A percentile compares a stretch with the other conserved stretches of the same genome.
phyloP scores from a whole-genome alignment of 495 filamentous ascomycete genomes.

The Podospora fimiseda region DNA sequence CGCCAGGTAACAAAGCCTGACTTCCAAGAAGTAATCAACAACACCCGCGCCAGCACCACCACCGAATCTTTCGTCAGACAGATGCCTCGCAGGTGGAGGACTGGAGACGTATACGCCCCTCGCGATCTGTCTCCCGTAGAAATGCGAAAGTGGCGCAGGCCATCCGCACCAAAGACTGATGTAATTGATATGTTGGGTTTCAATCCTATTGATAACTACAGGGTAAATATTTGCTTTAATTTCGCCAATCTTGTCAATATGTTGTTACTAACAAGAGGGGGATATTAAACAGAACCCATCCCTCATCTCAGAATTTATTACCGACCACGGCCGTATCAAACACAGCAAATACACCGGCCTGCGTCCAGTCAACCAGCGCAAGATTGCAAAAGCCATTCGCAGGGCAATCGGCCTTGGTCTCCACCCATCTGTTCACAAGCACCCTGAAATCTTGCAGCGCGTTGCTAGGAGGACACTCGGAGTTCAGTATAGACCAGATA shows the following conservation, averaged over 20 bases:
- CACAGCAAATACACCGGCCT: conserved; percentile 67
- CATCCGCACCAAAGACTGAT: conserved; percentile 48
- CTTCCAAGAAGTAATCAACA: conserved; percentile 3
- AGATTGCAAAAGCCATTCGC: conserved; percentile 85
- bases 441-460: conserved; percentile 75
- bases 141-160: conserved; percentile 56
- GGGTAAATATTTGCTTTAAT: conserved; percentile 45
- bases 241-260: too few species aligned
- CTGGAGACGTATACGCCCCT: conserved; percentile 84
- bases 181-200: conserved; percentile 74
- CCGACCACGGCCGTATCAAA: conserved; percentile 77
- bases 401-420: conserved; percentile 82
- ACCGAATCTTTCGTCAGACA: conserved; percentile 33
- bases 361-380: conserved; percentile 81
- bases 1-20: background rate
- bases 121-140: conserved; percentile 74
- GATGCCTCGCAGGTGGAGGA: conserved; percentile 54
- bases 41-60: conserved; percentile 7
- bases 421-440: conserved; percentile 85
- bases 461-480: conserved; percentile 15
- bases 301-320: conserved; percentile 85
- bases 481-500: background rate
- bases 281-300: conserved; percentile 74
- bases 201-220: conserved; percentile 77
- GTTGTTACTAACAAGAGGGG: too few species aligned